Conservation (phyloP, 768 basidiomycete species). For the Butyriboletus loyo region DNA sequence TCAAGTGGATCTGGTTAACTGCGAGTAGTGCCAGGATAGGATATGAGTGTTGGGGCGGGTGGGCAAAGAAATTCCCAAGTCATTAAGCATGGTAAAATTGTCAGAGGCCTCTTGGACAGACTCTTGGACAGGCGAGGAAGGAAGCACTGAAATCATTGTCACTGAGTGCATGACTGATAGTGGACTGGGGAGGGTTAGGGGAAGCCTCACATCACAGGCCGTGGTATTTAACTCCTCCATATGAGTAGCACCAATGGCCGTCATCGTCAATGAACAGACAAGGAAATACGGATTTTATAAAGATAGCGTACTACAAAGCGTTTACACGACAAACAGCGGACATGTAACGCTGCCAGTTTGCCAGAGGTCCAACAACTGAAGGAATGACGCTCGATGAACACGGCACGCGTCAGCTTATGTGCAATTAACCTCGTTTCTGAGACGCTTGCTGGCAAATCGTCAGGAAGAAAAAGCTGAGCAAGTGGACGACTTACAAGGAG, state of each 20-base stretch:
- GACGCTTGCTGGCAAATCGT: conserved; percentile 16
- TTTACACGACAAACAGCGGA: conserved; percentile 10
- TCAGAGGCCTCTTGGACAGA: no score
- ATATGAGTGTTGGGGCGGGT: no score
- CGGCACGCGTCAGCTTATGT: neutral
- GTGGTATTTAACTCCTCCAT: no score
- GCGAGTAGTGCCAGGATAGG: no score
- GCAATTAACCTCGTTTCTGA: conserved; percentile 26
- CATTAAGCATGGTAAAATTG: no score
- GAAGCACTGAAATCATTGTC: no score
- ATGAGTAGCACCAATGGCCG: neutral
- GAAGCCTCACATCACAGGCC: no score
- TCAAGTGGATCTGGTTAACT: no score
- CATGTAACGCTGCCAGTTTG: neutral
- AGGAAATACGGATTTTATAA: conserved; percentile 27
- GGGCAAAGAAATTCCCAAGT: no score
- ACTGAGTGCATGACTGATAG: no score
- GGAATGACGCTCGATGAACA: neutral
- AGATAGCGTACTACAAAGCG: conserved; percentile 20
- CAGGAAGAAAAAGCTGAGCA: neutral
- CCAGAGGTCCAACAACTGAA: neutral
- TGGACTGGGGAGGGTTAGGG: no score
- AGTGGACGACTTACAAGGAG: conserved; percentile 51
- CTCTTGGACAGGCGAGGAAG: no score
- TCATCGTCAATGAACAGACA: neutral